phyloP scores from a whole-genome alignment of 2,329 filamentous ascomycete genomes.

The Hirsutella thompsonii region DNA sequence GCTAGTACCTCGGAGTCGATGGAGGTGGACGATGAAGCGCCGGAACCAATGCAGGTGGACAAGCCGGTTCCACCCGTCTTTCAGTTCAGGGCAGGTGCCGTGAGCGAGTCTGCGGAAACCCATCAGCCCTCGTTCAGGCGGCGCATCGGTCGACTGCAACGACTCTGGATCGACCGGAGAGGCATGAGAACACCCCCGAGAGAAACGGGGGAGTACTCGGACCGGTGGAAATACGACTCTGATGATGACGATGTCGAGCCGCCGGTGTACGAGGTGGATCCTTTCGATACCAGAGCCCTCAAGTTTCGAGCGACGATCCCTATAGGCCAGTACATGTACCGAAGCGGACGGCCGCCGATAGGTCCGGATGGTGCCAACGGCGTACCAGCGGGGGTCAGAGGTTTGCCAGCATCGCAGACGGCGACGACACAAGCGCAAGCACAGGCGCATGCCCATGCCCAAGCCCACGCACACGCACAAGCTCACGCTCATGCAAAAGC shows the following conservation, averaged over 20 bases:
- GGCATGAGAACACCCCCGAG: conserved; percentile 41
- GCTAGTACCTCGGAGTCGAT: conserved; percentile 43
- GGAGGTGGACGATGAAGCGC: conserved; percentile 37
- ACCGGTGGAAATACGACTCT: conserved; percentile 78
- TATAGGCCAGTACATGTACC: conserved; percentile 28
- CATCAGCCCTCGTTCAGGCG: conserved; percentile 61
- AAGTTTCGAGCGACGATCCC: conserved; percentile 49
- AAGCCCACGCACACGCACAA: neutral
- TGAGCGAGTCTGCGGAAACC: conserved; percentile 23
- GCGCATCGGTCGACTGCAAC: conserved; percentile 71
- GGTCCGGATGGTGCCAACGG: conserved; percentile 14
- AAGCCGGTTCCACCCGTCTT: conserved; percentile 23
- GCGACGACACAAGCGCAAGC: conserved; percentile 8
- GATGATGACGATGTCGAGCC: conserved; percentile 77
- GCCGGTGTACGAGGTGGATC: conserved; percentile 63
- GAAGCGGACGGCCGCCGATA: conserved; percentile 22
- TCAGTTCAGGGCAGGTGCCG: conserved; percentile 31
- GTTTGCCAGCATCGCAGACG: conserved; percentile 12
- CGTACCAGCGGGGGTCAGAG: conserved; percentile 11
- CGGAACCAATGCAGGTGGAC: conserved; percentile 29
- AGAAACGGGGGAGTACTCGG: conserved; percentile 33
- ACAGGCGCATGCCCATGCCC: conserved; percentile 1
- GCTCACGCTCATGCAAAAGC: neutral
- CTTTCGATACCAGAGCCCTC: conserved; percentile 45
- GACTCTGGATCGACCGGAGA: conserved; percentile 79